A percentile compares a stretch with the other conserved stretches of the same genome.
Conservation (phyloP, 179 eudicot genomes). For the Vitellaria paradoxa region DNA sequence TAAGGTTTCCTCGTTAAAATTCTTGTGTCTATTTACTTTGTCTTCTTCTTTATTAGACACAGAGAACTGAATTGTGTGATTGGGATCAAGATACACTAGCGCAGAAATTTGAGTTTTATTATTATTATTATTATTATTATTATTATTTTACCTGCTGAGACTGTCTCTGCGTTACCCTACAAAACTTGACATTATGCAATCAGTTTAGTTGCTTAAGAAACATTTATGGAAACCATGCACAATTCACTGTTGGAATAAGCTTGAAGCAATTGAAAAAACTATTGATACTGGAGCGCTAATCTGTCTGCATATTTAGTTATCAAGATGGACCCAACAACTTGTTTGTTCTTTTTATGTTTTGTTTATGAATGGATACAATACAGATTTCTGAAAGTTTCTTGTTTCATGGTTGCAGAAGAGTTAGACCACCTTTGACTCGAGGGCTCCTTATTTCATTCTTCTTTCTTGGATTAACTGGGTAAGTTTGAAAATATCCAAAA, state of each 20-base stretch:
- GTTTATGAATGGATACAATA: neutral
- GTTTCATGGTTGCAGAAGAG: constrained; percentile 50
- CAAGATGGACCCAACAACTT: neutral
- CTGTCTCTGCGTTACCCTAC: too few relatives aligned
- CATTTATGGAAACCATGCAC: neutral
- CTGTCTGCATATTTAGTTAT: neutral
- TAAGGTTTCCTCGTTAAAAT: too few relatives aligned
- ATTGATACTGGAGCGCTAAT: neutral
- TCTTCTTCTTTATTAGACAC: too few relatives aligned
- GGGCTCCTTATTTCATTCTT: constrained; percentile 59
- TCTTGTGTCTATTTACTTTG: too few relatives aligned
- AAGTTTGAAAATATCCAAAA: constrained; percentile 22
- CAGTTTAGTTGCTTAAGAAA: neutral
- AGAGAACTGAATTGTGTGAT: too few relatives aligned
- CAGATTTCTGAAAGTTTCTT: neutral
- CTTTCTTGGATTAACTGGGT: constrained; percentile 88
- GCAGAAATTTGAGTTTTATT: too few relatives aligned
- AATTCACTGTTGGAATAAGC: too few relatives aligned
- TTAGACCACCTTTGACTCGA: constrained; percentile 73
- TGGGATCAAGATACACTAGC: too few relatives aligned
- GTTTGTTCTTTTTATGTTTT: neutral
- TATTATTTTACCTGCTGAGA: too few relatives aligned
- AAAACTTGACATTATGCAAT: neutral
- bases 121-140: too few relatives aligned
- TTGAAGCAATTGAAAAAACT: neutral